A percentile compares a stretch with the other conserved stretches of the same genome.
phyloP scores from a whole-genome alignment of 192 early-diverging fungal genomes.

The Podila minutissima region DNA sequence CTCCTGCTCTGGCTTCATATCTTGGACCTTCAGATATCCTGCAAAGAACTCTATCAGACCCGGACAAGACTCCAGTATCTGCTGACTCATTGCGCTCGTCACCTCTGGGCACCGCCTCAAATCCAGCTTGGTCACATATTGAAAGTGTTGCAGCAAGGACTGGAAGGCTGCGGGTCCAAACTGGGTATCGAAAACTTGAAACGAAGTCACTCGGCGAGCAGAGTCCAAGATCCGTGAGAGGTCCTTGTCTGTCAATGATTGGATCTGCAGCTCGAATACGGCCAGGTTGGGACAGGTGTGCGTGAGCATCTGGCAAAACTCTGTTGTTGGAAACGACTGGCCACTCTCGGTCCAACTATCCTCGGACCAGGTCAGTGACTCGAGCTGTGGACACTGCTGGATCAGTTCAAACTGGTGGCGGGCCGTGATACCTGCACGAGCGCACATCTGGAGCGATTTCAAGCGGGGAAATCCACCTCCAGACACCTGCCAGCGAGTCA shows the following conservation, averaged over 20 bases:
- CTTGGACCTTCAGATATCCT: slow-evolving; percentile 1
- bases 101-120: slow-evolving; percentile 3
- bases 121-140: slow-evolving; percentile 3
- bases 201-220: slow-evolving; percentile 1
- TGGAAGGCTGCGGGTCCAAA: slow-evolving; percentile 8
- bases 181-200: slow-evolving; percentile 6
- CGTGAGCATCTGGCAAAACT: slow-evolving; percentile 2
- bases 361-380: neutral
- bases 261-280: neutral
- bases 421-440: slow-evolving; percentile 3
- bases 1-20: slow-evolving; percentile 8
- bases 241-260: neutral
- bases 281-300: slow-evolving; percentile 2
- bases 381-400: slow-evolving; percentile 3
- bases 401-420: slow-evolving; percentile 5
- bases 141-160: slow-evolving; percentile 16
- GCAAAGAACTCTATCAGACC: neutral
- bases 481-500: no score
- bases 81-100: slow-evolving; percentile 16
- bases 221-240: neutral
- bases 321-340: neutral
- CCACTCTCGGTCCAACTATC: neutral
- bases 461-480: neutral
- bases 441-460: neutral
- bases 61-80: slow-evolving; percentile 14